Percentiles rank a stretch among this genome's conserved stretches.
phyloP scores from a whole-genome alignment of 2,329 filamentous ascomycete genomes.

The Nothopassalora personata region DNA sequence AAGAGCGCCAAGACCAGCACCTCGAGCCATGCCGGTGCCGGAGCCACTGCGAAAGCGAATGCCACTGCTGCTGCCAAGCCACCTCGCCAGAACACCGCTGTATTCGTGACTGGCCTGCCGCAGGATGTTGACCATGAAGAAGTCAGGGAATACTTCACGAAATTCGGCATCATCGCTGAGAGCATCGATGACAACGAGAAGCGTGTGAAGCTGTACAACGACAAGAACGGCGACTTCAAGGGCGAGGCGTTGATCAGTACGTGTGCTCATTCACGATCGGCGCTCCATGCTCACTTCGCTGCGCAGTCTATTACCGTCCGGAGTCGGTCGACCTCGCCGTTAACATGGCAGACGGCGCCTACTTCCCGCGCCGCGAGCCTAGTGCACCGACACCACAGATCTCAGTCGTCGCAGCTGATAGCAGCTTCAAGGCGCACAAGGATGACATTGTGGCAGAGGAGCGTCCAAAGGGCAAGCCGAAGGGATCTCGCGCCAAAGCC shows the following conservation, averaged over 20 bases:
- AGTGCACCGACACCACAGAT: conserved; percentile 50
- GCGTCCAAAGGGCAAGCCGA: conserved; percentile 40
- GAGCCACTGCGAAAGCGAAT: conserved; percentile 1
- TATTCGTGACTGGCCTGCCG: conserved; percentile 88
- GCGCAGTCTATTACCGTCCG: conserved; percentile 77
- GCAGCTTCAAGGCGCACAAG: conserved; percentile 83
- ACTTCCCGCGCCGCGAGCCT: conserved; percentile 60
- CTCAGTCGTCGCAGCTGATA: conserved; percentile 72
- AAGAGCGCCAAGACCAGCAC: conserved; percentile 9
- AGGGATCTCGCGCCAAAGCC: conserved; percentile 60
- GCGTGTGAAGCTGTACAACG: conserved; percentile 87
- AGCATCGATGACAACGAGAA: conserved; percentile 83
- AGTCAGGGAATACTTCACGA: conserved; percentile 77
- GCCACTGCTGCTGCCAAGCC: conserved; percentile 16
- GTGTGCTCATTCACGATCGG: not conserved
- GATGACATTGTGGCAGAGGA: conserved; percentile 45
- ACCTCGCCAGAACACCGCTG: conserved; percentile 68
- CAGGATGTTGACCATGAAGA: conserved; percentile 72
- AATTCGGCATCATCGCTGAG: conserved; percentile 87
- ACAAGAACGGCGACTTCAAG: conserved; percentile 79
- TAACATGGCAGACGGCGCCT: conserved; percentile 71
- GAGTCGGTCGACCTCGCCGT: conserved; percentile 87
- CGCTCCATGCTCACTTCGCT: not conserved
- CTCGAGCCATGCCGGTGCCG: conserved; percentile 4
- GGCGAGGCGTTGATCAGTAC: conserved; percentile 72